Evolutionary conservation across 768 basidiomycete genomes (phyloP).

Genomic region (Agaricus bisporus): DNA sequence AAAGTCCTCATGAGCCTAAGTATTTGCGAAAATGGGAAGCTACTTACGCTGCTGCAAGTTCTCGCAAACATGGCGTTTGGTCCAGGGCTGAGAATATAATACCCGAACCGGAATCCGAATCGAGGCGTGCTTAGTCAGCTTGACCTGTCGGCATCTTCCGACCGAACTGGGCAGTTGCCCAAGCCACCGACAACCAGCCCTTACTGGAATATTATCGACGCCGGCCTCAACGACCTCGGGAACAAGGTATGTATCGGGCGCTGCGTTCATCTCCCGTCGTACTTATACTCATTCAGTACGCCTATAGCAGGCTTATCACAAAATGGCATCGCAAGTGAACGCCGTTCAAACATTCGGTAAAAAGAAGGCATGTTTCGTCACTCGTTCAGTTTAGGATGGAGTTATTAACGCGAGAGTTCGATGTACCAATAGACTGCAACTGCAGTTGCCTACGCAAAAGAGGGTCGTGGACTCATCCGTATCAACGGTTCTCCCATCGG

Average conservation of each 20-base stretch:
- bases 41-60: constrained; percentile 10
- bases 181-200: constrained; percentile 30
- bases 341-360: constrained; percentile 99
- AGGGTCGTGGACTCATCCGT: constrained; percentile 94
- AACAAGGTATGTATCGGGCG: constrained; percentile 27
- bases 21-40: not conserved
- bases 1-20: not conserved
- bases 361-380: constrained; percentile 76
- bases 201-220: constrained; percentile 27
- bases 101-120: constrained; percentile 14
- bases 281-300: constrained; percentile 18
- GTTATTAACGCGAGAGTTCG: constrained; percentile 4
- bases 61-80: constrained; percentile 11
- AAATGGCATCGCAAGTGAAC: constrained; percentile 71
- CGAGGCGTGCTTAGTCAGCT: constrained; percentile 27
- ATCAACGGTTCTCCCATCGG: constrained; percentile 96
- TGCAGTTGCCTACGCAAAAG: constrained; percentile 94
- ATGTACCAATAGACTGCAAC: constrained; percentile 74
- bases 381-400: not conserved
- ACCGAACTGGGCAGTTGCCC: constrained; percentile 32
- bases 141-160: constrained; percentile 21
- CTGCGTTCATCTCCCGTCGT: constrained; percentile 1
- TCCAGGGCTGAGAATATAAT: constrained; percentile 15
- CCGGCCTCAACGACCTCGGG: constrained; percentile 40
- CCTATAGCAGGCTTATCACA: constrained; percentile 26